Evolutionary conservation across 2,329 filamentous ascomycete genomes (phyloP), one percentile per base, ranked within the genome.

Genomic region (Fusarium penzigii): DNA sequence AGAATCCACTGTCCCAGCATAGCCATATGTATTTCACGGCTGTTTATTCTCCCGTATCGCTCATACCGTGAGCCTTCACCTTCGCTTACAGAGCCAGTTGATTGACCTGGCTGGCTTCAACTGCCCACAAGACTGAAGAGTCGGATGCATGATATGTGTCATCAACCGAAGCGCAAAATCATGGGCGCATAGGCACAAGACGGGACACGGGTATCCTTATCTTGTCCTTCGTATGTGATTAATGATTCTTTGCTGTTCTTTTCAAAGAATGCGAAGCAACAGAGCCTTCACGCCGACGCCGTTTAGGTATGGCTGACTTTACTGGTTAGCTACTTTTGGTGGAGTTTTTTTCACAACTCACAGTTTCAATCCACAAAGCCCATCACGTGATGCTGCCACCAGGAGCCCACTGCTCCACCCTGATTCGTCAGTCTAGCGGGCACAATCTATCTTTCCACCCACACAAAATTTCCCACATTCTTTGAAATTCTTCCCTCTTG

Each of bases 391-490:
- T 20, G 2, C 5, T 12, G 25, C 32, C 39, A 11, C 16, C n/a
- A 32, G 16, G 36, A 47, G 36, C 13, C 48, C 53, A 41, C 44
- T 29, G 6, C 51, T 49, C 48, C 51, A 17, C 55, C 63, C 59
- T 72, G 68, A 74, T 75, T 75, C 66, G 72, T 49, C 60, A 53
- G 59, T 17, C 65, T 68, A 70, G 70, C 70, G 69, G 71, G 68
- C 69, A 71, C 68, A 68, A 68, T 67, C 61, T 46, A 54, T 51
- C 55, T 63, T 66, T 63, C 63, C 66, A 62, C 71, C 71, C 72
- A 74, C 72, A 74, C 72, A 74, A 72, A 73, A 70, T 72, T 71
- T 71, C 58, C 65, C 65, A 65, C 72, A 73, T 71, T 72, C 67
- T 70, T 65, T 69, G 74, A 75, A 73, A 70, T 72, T 68, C 57